Base-by-base conservation (phyloP, 2,329 filamentous ascomycete species). In the Stagonosporopsis cucurbitacearum region DNA sequence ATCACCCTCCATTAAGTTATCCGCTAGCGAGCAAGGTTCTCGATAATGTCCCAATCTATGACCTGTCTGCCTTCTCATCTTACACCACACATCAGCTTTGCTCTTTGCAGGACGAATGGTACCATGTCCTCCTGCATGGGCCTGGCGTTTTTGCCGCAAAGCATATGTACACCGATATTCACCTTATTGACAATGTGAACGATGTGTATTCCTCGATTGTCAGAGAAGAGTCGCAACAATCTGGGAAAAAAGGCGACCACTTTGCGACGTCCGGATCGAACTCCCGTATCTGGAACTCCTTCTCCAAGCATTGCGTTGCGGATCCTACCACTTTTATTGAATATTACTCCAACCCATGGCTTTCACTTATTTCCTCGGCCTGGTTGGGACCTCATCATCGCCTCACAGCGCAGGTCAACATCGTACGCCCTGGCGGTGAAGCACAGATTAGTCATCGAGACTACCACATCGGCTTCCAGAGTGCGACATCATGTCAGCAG, bases 401-500 rank as follows among this genome's bases (percentile, higher is more conserved):
- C 20, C 67, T 88, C 39, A 88, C 86, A 0, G 80, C 84, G 0
- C 86, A 88, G 66, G 82, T 87, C 36, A 88, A 88, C 65, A 80
- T 86, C 44, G 85, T 88, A 8, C 80, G 81, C 37, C 85, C 86
- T 0, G 84, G 84, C 17, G 84, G 83, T 13, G 74, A 78, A 32
- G 77, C 86, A 0, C 86, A 88, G 64, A 79, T 82, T 25, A 77
- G 76, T 7, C 86, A 88, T 65, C 79, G 86, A 1, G 86, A 88
- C 65, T 88, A 88, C 65, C 86, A 88, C 63, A 78, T 88, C 1
- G 86, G 86, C 0, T 88, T 88, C 71, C 84, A 86, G 68, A 82
- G 80, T 0, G 66, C 77, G 2, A 78, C 78, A 6, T 73, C 73
- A 1, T 70, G 68, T 39, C 76, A 77, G 0, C 71, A 66, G 17